A percentile compares a stretch with the other conserved stretches of the same genome.
Conservation (phyloP, 495 filamentous ascomycete genomes). For the Copromyces sp. region DNA sequence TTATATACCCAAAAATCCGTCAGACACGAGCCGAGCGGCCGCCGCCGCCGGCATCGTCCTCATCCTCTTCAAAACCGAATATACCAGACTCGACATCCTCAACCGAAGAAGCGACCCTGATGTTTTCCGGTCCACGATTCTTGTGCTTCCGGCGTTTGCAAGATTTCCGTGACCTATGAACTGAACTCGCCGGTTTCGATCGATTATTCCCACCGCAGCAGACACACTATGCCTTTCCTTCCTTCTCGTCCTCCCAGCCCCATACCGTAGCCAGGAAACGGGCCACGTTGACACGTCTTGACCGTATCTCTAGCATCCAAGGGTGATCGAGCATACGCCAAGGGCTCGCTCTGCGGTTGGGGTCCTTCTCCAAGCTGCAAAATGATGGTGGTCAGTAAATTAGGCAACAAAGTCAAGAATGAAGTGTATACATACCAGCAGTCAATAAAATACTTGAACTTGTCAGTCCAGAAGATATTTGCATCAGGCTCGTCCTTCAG, state of each 20-base stretch:
- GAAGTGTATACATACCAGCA: conserved; percentile 69
- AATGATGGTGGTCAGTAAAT: not conserved
- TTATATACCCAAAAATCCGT: not conserved
- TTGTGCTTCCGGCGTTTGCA: not conserved
- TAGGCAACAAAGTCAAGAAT: not conserved
- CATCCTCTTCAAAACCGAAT: not conserved
- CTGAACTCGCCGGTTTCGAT: not conserved
- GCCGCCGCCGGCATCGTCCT: not conserved
- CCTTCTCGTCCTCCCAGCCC: conserved; percentile 63
- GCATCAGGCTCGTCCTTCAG: conserved; percentile 83
- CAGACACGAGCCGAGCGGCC: not conserved
- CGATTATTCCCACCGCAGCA: not conserved
- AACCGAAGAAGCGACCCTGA: not conserved
- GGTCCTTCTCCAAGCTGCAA: conserved; percentile 84
- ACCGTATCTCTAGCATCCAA: conserved; percentile 93
- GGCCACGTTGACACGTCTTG: conserved; percentile 93
- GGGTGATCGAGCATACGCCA: conserved; percentile 99
- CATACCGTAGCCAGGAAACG: conserved; percentile 87
- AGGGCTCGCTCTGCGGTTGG: conserved; percentile 71
- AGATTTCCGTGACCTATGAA: not conserved
- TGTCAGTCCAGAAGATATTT: conserved; percentile 83
- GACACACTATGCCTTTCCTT: not conserved
- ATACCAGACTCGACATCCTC: not conserved
- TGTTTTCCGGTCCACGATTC: not conserved
- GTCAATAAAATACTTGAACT: conserved; percentile 98